Evolutionary conservation across 2,329 filamentous ascomycete genomes (phyloP), one percentile per base, ranked within the genome.

Genomic region (Blastomyces percursus): DNA sequence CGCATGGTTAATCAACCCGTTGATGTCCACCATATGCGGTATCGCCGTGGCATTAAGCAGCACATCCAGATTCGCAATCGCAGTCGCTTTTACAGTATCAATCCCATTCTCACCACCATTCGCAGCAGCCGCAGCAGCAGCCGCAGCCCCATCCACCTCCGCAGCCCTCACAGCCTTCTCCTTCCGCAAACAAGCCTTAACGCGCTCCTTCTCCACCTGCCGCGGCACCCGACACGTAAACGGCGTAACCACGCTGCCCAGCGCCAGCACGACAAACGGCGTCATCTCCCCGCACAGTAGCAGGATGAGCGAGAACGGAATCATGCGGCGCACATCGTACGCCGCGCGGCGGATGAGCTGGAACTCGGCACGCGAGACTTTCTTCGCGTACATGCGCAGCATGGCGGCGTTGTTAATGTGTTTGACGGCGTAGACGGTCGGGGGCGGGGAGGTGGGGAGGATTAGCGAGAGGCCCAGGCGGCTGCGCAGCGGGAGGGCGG

Each of bases 231-330:
- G 84, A 74, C 93, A 96, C 0, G 90, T 88, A 68, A 85, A 84
- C 0, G 93, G 93, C 32, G 96, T 88, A 27, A 91, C 78, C 46
- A 78, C 78, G 24, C 86, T 85, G 0, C 82, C 82, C 32, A 96
- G 77, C 40, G 85, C 82, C 7, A 91, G 78, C 1, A 96, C 87
- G 6, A 95, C 76, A 6, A 97, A 71, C 0, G 92, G 91, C 1
- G 92, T 90, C 76, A 96, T 87, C 75, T 97, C 93, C 32, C 91
- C 93, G 72, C 89, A 90, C 19, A 96, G 66, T 0, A 93, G 69
- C 7, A 96, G 80, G 59, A 96, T 77, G 2, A 96, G 65, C 0
- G 79, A 86, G 72, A 99, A 96, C 1, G 89, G 74, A 0, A 92
- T 90, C 60, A 96, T 79, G 30, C 91, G 86, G n/a, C 84, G 77